Base-by-base conservation (phyloP, 306 rosid species). In the Astragalus glycyphyllos region DNA sequence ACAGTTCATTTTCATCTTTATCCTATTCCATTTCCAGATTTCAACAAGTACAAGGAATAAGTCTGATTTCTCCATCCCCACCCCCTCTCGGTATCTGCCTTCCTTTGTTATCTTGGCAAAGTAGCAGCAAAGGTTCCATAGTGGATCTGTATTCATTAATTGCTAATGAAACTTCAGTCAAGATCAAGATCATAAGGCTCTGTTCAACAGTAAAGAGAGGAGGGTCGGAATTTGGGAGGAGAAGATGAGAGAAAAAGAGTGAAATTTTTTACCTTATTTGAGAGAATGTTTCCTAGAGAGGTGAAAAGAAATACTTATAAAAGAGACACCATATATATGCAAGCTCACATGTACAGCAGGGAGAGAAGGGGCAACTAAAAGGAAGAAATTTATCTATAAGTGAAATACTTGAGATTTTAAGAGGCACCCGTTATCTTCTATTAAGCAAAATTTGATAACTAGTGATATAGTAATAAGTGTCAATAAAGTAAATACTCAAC, bases 381-480 rank as follows among this genome's bases (percentile, higher is more conserved):
- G n/a, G n/a, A 40, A 54, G 58, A 65, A 50, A 58, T 15, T 64
- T 58, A n/a, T 64, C 32, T 45, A 50, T 46, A 4, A 35, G 48
- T 46, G 49, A 46, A 51, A 63, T 38, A 31, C 42, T 57, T 32
- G 8, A 40, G 16, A 75, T 12, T 50, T 41, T 44, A 41, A 13
- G 32, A 49, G 70, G 80, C 73, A 77, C 87, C 85, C 72, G 88
- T 83, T 80, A 86, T 88, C 96, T 85, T 40, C 83, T 64, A 73
- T 41, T 72, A 78, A 77, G 80, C 85, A 86, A 94, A 93, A 87
- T 72, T 80, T 60, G 97, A 84, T 94, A 83, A 79, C 97, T 0
- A 82, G 88, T 88, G 85, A 73, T 82, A 16, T 78, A 45, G 75
- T 82, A 77, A 71, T 77, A 11, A 38, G 45, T 47, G 29, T 74